These are phyloP conservation scores for Dryadomyces quercivorus DNA, from an alignment of 2,329 filamentous ascomycete genomes.

Conservation along the genomic window DNA sequence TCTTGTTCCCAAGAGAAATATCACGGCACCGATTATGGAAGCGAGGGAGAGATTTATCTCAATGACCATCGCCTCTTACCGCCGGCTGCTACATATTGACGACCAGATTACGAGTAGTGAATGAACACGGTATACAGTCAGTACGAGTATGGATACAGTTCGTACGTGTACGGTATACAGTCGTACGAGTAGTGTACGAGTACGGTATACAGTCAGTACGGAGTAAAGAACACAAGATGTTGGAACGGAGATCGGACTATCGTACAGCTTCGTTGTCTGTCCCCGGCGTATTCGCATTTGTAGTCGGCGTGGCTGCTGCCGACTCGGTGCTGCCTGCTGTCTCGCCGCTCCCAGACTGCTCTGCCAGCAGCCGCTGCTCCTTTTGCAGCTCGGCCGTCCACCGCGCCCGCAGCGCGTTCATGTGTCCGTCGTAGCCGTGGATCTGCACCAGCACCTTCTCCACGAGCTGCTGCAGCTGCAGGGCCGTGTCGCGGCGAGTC, in stretches of 20 bases:
- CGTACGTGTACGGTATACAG: not conserved
- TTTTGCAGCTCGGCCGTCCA: constrained; percentile 14
- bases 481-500: constrained; percentile 6
- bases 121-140: too few species aligned
- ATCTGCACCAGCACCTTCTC: constrained; percentile 14
- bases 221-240: too few species aligned
- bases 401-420: constrained; percentile 10
- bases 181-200: not conserved
- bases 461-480: constrained; percentile 11
- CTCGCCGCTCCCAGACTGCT: too few species aligned
- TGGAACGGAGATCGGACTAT: too few species aligned
- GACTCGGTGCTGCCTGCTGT: constrained; percentile 9
- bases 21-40: constrained; percentile 57
- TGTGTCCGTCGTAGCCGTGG: constrained; percentile 14
- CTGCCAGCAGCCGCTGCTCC: constrained; percentile 14
- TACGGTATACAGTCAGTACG: too few species aligned
- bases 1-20: constrained; percentile 53
- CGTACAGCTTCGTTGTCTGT: not conserved
- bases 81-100: constrained; percentile 53
- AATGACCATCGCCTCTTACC: constrained; percentile 58
- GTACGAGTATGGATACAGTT: too few species aligned
- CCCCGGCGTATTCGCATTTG: not conserved
- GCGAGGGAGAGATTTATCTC: constrained; percentile 51
- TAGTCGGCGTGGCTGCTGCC: not conserved
- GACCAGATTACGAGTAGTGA: not conserved